Evolutionary conservation across 1,284 basidiomycete genomes (phyloP), one percentile per base, ranked within the genome.

Genomic region (Amylostereum areolatum): DNA sequence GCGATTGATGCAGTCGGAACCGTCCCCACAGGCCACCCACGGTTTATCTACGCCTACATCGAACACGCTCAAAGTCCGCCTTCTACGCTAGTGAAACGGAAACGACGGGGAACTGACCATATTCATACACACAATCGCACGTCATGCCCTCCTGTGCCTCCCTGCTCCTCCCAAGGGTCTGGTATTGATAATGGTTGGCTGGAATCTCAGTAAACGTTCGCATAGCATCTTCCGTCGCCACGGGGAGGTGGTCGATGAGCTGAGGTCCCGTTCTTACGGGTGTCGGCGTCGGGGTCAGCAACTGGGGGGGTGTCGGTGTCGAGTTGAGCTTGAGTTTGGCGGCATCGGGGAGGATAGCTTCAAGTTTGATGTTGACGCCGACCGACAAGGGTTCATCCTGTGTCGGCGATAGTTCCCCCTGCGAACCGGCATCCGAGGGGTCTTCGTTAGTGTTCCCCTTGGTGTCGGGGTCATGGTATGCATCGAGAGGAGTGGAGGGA

Each of bases 1-100:
- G 51, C 94, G 81, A 67, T 99, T 99, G 74, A 99, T 97, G 67
- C 97, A 99, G 66, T 94, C 90, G 25, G 92, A 92, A 52, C 82
- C 75, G 46, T 84, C 80, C n/a, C 92, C 92, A 67, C 96, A 99
- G 5, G 93, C 92, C 50, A 70, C 72, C 50, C 77, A 73, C 10
- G 71, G 71, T 53, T 77, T 73, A 58, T 89, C 82, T 25, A 72
- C 64, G 55, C 73, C 83, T 86, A 54, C 43, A 45, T 30, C 56
- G 52, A 45, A 42, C 28, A 41, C 50, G 44, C 55, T 28, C 53
- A 58, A 59, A 51, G 54, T 46, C 50, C 52, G 50, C 52, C 45
- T 46, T 51, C 27, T 55, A 42, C 42, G 63, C 45, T 47, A 51
- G 53, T 48, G 47, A 53, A 55, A 57, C 53, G 51, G 30, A 27